These are phyloP conservation scores for Saitozyma podzolica DNA, from an alignment of 768 basidiomycete genomes.

Conservation along the genomic window DNA sequence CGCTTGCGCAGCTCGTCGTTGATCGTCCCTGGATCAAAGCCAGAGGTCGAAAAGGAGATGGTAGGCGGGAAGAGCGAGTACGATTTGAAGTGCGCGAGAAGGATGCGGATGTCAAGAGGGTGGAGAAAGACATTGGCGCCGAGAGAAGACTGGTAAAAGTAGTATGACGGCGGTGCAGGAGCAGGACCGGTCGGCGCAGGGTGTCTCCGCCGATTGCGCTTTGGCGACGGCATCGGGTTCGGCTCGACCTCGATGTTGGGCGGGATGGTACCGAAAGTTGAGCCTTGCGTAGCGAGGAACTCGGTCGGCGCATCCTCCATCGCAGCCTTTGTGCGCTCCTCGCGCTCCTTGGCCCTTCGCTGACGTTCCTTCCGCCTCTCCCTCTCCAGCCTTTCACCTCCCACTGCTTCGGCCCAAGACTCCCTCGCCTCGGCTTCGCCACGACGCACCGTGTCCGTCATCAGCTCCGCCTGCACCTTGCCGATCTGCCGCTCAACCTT, in stretches of 20 bases:
- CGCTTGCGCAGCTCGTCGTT: conserved; percentile 91
- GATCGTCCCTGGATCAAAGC: conserved; percentile 58
- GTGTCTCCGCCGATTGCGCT: conserved; percentile 14
- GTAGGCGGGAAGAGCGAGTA: conserved; percentile 78
- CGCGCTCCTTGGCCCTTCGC: conserved; percentile 26
- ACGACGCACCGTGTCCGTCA: conserved; percentile 65
- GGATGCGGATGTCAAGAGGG: conserved; percentile 90
- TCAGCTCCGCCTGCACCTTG: conserved; percentile 69
- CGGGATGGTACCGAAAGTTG: conserved; percentile 24
- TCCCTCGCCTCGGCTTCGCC: conserved; percentile 63
- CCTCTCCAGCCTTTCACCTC: conserved; percentile 32
- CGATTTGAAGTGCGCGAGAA: conserved; percentile 69
- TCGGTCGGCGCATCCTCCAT: conserved; percentile 28
- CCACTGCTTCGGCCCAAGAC: conserved; percentile 44
- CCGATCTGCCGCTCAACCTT: conserved; percentile 77
- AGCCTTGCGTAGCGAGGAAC: conserved; percentile 23
- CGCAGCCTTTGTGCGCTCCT: conserved; percentile 11
- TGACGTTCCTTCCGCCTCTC: conserved; percentile 35
- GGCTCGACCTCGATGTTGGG: conserved; percentile 32
- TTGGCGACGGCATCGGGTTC: conserved; percentile 29
- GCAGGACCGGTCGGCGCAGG: conserved; percentile 66
- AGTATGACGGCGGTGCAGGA: conserved; percentile 82
- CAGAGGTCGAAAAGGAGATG: conserved; percentile 78
- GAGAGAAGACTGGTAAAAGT: conserved; percentile 91
- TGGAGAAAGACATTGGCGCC: conserved; percentile 90